Percentiles rank a stretch among this genome's conserved stretches.
Conservation (phyloP, 306 rosid genomes). For the Gleditsia sinensis region DNA sequence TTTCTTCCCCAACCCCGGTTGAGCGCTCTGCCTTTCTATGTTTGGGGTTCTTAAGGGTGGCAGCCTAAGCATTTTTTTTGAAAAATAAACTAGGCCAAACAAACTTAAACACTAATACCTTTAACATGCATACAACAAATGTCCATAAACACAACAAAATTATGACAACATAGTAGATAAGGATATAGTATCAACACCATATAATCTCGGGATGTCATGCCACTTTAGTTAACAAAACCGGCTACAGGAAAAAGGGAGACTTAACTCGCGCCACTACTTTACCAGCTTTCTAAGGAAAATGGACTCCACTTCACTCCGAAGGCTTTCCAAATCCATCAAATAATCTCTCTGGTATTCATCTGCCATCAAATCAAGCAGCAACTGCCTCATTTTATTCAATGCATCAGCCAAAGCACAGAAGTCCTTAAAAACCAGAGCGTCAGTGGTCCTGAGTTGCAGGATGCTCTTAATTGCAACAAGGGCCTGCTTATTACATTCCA, state of each 20-base stretch:
- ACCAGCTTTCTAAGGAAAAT: slow-evolving; percentile 56
- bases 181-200: slow-evolving; percentile 10
- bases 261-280: slow-evolving; percentile 35
- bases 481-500: slow-evolving; percentile 55
- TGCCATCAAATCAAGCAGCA: slow-evolving; percentile 56
- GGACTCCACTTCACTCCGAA: slow-evolving; percentile 68
- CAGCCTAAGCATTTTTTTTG: too few relatives aligned
- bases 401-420: slow-evolving; percentile 73
- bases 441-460: slow-evolving; percentile 64
- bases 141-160: slow-evolving; percentile 4
- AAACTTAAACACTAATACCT: slow-evolving; percentile 3
- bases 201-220: not conserved
- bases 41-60: too few relatives aligned
- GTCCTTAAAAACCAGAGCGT: slow-evolving; percentile 63
- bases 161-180: slow-evolving; percentile 25
- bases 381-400: slow-evolving; percentile 62
- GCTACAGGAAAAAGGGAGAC: not conserved
- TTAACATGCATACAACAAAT: not conserved
- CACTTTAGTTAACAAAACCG: not conserved
- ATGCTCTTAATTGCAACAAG: slow-evolving; percentile 69
- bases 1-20: too few relatives aligned
- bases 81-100: too few relatives aligned
- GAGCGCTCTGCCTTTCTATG: too few relatives aligned
- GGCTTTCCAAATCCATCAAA: slow-evolving; percentile 69
- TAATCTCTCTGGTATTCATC: slow-evolving; percentile 65